Conservation (phyloP, 495 filamentous ascomycete genomes). For the Chlorociboria aeruginascens region DNA sequence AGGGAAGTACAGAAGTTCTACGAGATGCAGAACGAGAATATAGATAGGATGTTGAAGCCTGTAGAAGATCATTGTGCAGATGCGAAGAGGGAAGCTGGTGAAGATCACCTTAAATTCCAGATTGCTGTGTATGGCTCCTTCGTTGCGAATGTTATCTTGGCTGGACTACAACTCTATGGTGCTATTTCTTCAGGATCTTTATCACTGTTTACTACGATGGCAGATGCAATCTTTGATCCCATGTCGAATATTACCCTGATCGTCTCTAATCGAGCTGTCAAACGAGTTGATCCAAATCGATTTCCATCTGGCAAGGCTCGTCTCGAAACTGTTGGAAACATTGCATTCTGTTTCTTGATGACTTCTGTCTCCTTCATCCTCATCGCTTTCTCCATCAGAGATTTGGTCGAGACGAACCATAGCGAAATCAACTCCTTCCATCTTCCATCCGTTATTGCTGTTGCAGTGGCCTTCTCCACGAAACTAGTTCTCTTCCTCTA, state of each 20-base stretch:
- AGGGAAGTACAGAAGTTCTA: constrained; percentile 77
- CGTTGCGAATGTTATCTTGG: constrained; percentile 67
- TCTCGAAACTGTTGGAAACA: constrained; percentile 93
- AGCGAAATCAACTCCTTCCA: constrained; percentile 51
- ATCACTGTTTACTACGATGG: constrained; percentile 96
- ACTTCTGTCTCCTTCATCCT: constrained; percentile 80
- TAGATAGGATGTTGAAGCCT: constrained; percentile 80
- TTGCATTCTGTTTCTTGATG: constrained; percentile 97
- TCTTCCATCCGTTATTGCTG: constrained; percentile 75
- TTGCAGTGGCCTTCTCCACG: constrained; percentile 71
- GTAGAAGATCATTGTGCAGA: constrained; percentile 81
- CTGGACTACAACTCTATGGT: constrained; percentile 76
- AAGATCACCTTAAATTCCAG: constrained; percentile 72
- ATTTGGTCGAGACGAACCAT: constrained; percentile 37
- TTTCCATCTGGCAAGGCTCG: constrained; percentile 93
- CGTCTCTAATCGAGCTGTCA: constrained; percentile 77
- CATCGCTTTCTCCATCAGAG: constrained; percentile 70
- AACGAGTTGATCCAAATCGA: constrained; percentile 72
- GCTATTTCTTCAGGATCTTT: constrained; percentile 77
- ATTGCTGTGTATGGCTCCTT: constrained; percentile 91
- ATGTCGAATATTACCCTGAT: constrained; percentile 83
- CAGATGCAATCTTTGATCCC: constrained; percentile 92
- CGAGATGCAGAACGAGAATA: constrained; percentile 82
- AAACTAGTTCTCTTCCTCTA: constrained; percentile 81
- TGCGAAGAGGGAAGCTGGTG: constrained; percentile 64